Conservation (phyloP, 106 monocot genomes). For the Dioscorea zingiberensis region DNA sequence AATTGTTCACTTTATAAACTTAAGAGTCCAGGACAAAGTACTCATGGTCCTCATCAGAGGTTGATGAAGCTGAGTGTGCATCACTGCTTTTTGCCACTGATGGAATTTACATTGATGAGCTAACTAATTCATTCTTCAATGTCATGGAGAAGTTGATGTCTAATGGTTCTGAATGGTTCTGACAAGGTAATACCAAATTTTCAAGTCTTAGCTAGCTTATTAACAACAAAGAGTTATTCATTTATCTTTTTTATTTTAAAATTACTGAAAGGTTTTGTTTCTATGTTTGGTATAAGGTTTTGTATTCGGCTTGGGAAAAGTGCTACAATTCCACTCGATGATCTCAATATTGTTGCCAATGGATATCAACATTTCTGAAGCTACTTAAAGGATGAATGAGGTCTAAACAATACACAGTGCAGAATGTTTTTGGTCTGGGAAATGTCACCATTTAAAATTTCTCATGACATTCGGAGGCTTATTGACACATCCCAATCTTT, state of each 20-base stretch:
- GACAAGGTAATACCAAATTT: constrained; percentile 41
- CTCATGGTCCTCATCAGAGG: constrained; percentile 56
- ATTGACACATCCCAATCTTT: constrained; percentile 16
- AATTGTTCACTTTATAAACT: too few species aligned
- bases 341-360: constrained; percentile 88
- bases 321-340: constrained; percentile 82
- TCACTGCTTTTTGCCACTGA: constrained; percentile 75
- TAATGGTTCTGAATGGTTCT: constrained; percentile 41
- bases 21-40: too few species aligned
- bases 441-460: not conserved
- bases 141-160: constrained; percentile 65
- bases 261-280: not conserved
- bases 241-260: too few species aligned
- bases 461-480: constrained; percentile 18
- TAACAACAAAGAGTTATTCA: too few species aligned
- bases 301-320: constrained; percentile 89
- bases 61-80: constrained; percentile 60
- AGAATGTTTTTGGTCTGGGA: not conserved
- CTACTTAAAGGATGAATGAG: constrained; percentile 39
- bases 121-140: constrained; percentile 68
- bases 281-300: constrained; percentile 34
- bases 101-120: constrained; percentile 80
- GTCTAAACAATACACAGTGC: constrained; percentile 14
- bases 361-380: constrained; percentile 78
- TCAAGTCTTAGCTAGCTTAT: too few species aligned